Conservation (phyloP, 78 protist genomes). For the Pigoraptor vietnamica region DNA sequence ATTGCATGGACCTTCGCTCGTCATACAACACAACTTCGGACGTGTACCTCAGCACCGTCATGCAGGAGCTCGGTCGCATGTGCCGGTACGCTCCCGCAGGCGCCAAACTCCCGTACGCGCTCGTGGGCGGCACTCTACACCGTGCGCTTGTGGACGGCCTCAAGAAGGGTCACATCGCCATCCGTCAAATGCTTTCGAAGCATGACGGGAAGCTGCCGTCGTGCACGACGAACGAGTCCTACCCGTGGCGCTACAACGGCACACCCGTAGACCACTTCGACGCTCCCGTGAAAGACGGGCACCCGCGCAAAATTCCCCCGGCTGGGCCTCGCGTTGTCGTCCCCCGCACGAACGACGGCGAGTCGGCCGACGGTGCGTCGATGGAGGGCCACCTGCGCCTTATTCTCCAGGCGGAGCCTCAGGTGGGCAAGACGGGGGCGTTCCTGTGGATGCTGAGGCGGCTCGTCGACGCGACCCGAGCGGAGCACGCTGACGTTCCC, state of each 20-base stretch:
- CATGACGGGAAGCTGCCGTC: neutral
- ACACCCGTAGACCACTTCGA: neutral
- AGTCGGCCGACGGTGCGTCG: too few species aligned
- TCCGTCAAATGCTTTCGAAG: neutral
- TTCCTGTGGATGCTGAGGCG: neutral
- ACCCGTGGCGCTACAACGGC: neutral
- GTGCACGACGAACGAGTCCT: neutral
- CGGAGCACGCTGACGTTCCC: neutral
- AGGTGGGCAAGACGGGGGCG: slow-evolving; percentile 52
- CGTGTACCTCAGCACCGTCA: neutral
- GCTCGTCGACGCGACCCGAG: neutral
- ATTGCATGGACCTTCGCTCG: slow-evolving; percentile 19
- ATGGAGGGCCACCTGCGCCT: neutral
- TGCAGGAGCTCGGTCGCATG: slow-evolving; percentile 30
- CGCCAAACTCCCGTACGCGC: neutral
- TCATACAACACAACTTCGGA: neutral
- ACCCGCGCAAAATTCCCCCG: neutral
- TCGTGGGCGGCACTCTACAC: neutral
- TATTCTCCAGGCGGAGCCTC: slow-evolving; percentile 15
- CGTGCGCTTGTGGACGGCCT: neutral
- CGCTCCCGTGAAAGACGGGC: neutral
- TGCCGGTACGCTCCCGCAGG: slow-evolving; percentile 20
- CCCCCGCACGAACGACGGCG: too few species aligned
- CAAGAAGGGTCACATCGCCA: neutral
- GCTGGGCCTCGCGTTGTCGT: too few species aligned